Conservation (phyloP, 129 eudicot species). For the Lactuca sativa region DNA sequence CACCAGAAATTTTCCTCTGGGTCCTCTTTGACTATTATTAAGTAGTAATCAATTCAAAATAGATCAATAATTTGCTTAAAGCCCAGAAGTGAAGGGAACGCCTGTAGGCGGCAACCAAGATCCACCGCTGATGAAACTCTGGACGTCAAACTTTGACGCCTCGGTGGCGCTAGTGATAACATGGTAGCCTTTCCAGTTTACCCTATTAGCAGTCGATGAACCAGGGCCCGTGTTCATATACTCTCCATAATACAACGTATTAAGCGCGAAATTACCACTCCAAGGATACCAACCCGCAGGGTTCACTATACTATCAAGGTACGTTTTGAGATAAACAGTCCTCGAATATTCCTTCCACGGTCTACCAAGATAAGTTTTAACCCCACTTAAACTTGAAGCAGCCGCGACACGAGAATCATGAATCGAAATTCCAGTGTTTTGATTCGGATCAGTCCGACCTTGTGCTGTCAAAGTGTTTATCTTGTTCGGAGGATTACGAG, state of each 20-base stretch:
- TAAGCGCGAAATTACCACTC: slow-evolving; percentile 61
- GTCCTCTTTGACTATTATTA: background rate
- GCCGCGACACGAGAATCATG: slow-evolving; percentile 54
- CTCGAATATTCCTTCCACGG: slow-evolving; percentile 75
- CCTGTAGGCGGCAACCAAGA: slow-evolving; percentile 65
- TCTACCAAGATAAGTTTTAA: slow-evolving; percentile 61
- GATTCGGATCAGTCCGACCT: slow-evolving; percentile 69
- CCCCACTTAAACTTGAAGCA: slow-evolving; percentile 45
- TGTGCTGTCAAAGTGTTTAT: slow-evolving; percentile 72
- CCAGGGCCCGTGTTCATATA: slow-evolving; percentile 66
- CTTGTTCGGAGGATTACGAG: slow-evolving; percentile 51
- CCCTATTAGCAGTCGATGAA: slow-evolving; percentile 50
- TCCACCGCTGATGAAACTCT: slow-evolving; percentile 52
- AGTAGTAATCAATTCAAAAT: slow-evolving; percentile 20
- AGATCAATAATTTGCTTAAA: slow-evolving; percentile 18
- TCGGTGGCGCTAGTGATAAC: slow-evolving; percentile 51
- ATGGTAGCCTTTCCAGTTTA: slow-evolving; percentile 65
- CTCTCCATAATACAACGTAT: slow-evolving; percentile 68
- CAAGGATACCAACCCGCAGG: slow-evolving; percentile 74
- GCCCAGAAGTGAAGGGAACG: slow-evolving; percentile 57
- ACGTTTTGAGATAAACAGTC: slow-evolving; percentile 55
- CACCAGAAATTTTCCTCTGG: no score
- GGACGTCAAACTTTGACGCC: slow-evolving; percentile 48
- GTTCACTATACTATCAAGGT: slow-evolving; percentile 43
- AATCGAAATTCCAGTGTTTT: slow-evolving; percentile 68